Percentiles rank a stretch among this genome's conserved stretches.
These are phyloP conservation scores for Colletotrichum orchidophilum DNA, from an alignment of 2,329 filamentous ascomycete species.

Conservation along the genomic window DNA sequence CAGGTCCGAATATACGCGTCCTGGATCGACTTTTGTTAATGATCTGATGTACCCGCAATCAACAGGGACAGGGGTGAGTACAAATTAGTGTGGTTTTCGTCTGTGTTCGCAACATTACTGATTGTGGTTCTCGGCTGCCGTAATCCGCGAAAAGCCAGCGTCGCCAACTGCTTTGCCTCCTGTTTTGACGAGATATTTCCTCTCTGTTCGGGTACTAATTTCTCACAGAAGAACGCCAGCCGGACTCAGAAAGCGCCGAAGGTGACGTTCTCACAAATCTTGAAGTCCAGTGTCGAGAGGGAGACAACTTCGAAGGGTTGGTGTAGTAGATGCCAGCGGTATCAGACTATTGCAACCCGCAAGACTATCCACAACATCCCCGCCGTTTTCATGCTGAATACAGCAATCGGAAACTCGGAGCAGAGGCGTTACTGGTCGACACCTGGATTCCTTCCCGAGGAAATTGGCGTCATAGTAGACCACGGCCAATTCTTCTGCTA, in stretches of 20 bases:
- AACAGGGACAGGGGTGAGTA: conserved; percentile 11
- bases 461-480: conserved; percentile 92
- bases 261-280: conserved; percentile 84
- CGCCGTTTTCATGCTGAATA: conserved; percentile 88
- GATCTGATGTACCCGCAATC: conserved; percentile 78
- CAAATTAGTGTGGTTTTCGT: neutral
- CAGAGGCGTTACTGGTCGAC: conserved; percentile 86
- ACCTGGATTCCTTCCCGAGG: conserved; percentile 90
- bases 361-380: conserved; percentile 87
- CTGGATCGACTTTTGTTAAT: conserved; percentile 82
- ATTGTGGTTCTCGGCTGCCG: conserved; percentile 6
- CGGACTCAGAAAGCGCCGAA: conserved; percentile 62
- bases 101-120: neutral
- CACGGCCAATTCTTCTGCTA: conserved; percentile 95
- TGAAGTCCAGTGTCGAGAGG: conserved; percentile 92
- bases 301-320: conserved; percentile 91
- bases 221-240: conserved; percentile 54
- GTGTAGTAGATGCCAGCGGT: conserved; percentile 91
- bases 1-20: conserved; percentile 83
- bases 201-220: conserved; percentile 33
- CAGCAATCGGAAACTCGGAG: conserved; percentile 76
- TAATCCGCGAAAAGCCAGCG: conserved; percentile 30
- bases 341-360: conserved; percentile 85
- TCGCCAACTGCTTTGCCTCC: neutral
- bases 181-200: neutral